Base-by-base conservation (phyloP, 2,329 filamentous ascomycete species). In the Pyrenophora graminea region DNA sequence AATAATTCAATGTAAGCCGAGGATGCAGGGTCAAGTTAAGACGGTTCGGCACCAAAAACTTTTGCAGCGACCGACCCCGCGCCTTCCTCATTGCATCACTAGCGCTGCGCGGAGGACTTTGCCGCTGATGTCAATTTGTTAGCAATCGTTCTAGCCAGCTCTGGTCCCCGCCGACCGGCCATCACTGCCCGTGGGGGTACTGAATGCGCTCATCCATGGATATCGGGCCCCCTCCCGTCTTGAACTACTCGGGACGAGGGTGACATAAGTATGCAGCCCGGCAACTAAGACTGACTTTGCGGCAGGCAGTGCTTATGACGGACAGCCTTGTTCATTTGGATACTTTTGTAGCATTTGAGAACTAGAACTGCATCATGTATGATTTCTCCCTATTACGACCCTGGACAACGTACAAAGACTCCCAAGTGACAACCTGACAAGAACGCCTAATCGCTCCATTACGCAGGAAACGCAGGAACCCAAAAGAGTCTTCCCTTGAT, bases 391-490 rank as follows among this genome's bases (percentile, higher is more conserved):
- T 38, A 25, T 41, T 39, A 17, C 32, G 18, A 41, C 18, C 42
- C 42, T 25, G 18, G 51, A 30, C 36, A 50, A 33, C 31, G 27
- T 42, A 39, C 47, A 42, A 39, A 43, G 27, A 30, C 15, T 17
- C 38, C 51, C 41, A 38, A 17, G 21, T 34, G 27, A 43, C 21
- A 47, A 52, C 43, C 38, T 27, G 41, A 56, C 39, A 33, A 51
- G 27, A 64, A 62, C 59, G 62, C 61, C 61, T 25, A 47, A 43
- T 53, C 57, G 63, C 61, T 66, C 63, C 58, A 39, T 42, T 62
- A 60, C 62, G 59, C 62, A 58, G 45, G 37, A 50, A 48, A 53
- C 42, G 51, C 47, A 38, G 41, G 41, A 51, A 42, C 39, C 41
- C 31, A 23, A 46, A 45, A 41, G 18, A 45, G 36, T 32, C 33